Evolutionary conservation across 768 basidiomycete genomes (phyloP), one percentile per base, ranked within the genome.

Genomic region (Postia placenta): DNA sequence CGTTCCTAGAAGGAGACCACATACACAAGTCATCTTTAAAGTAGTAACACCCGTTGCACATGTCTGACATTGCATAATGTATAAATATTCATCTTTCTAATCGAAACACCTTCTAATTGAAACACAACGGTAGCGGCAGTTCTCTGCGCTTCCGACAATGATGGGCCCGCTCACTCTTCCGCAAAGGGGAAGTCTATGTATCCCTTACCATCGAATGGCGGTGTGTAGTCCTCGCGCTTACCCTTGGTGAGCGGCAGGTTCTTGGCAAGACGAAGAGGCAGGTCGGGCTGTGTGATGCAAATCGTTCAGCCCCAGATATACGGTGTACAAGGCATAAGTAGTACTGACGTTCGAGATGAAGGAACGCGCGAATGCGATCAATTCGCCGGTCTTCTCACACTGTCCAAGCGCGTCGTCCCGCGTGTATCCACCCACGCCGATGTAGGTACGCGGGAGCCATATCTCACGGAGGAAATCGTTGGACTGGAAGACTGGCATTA

Each of bases 241-340:
- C 48, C 49, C 27, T 11, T 40, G 24, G 58, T 68, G 3, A 74
- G 57, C 0, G 70, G 60, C 1, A 72, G 53, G 36, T 69, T 53
- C 41, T 67, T 58, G 52, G 60, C 48, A 17, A 74, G 48, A 3
- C 74, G 62, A 20, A 56, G 53, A 0, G 69, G 69, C 11, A 76
- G 64, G 55, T 77, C 74, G 14, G 53, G 56, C 56, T 56, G 24
- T n/a, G n/a, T n/a, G n/a, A n/a, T n/a, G n/a, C n/a, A n/a, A n/a
- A n/a, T n/a, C n/a, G n/a, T n/a, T n/a, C n/a, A 17, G 14, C n/a
- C n/a, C n/a, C n/a, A n/a, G n/a, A n/a, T n/a, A n/a, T n/a, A n/a
- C 35, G 30, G 15, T 33, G 15, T 28, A 1, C 6, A 39, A 5
- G 45, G 44, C 17, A 42, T 42, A 11, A 42, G 42, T 42, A 61